A percentile compares a stretch with the other conserved stretches of the same genome.
Evolutionary conservation across 768 basidiomycete species (phyloP).

Genomic region (Austroboletus festivus): DNA sequence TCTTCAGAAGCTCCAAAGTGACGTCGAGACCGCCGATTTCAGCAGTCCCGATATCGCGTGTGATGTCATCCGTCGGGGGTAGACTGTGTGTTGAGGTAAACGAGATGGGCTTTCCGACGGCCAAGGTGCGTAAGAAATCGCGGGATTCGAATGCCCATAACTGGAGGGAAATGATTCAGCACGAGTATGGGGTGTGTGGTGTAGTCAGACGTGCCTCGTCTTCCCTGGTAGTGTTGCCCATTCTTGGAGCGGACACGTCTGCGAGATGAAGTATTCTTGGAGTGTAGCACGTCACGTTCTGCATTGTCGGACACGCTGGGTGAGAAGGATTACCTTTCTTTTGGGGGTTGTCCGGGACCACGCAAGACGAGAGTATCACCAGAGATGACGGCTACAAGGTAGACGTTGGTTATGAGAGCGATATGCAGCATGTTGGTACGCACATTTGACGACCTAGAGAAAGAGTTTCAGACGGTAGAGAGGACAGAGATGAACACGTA

Average conservation of each 20-base stretch:
- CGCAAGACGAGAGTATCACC: conserved; percentile 88
- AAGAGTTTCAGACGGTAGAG: not conserved
- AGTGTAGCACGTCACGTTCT: conserved; percentile 11
- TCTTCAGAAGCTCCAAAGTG: conserved; percentile 70
- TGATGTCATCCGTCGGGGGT: conserved; percentile 67
- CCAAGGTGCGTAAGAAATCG: conserved; percentile 81
- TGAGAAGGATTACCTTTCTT: conserved; percentile 67
- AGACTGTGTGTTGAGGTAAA: conserved; percentile 82
- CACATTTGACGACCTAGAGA: conserved; percentile 61
- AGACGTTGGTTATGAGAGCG: conserved; percentile 14
- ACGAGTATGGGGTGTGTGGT: not conserved
- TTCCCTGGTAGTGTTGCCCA: conserved; percentile 78
- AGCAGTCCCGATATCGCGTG: conserved; percentile 76
- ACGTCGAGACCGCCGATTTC: conserved; percentile 74
- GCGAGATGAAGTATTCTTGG: conserved; percentile 84
- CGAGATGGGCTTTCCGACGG: conserved; percentile 88
- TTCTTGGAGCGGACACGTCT: conserved; percentile 78
- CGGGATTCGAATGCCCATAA: conserved; percentile 91
- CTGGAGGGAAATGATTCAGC: conserved; percentile 36
- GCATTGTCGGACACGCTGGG: not conserved
- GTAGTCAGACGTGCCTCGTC: conserved; percentile 64
- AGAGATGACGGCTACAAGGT: conserved; percentile 72
- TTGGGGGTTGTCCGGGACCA: conserved; percentile 80
- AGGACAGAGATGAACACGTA: conserved; percentile 33
- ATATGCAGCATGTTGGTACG: conserved; percentile 11